Percentiles rank a stretch among this genome's conserved stretches.
These are phyloP conservation scores for Alternaria brassicicola DNA, from an alignment of 2,329 filamentous ascomycete genomes.

Conservation along the genomic window DNA sequence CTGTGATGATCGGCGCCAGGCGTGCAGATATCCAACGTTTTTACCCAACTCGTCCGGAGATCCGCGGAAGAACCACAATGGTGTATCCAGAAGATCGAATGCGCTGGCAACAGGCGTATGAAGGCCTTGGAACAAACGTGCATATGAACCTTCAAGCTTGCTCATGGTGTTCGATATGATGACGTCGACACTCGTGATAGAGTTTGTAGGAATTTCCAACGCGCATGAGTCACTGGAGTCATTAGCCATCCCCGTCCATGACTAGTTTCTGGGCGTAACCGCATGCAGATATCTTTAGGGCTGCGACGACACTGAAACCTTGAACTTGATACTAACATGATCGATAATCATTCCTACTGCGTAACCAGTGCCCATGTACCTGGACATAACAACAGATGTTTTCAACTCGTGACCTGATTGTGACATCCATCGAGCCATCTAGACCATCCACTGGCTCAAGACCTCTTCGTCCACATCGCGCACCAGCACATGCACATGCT, in stretches of 20 bases:
- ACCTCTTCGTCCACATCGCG: conserved; percentile 68
- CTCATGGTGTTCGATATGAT: not conserved
- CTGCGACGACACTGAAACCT: not conserved
- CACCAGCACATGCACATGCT: conserved; percentile 77
- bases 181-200: too few relatives aligned
- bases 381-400: not conserved
- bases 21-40: not conserved
- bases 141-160: not conserved
- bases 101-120: not conserved
- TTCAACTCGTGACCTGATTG: not conserved
- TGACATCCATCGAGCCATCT: not conserved
- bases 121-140: not conserved
- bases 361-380: not conserved
- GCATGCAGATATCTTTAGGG: not conserved
- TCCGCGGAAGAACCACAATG: not conserved
- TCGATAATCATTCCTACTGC: not conserved
- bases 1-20: conserved; percentile 10
- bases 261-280: not conserved
- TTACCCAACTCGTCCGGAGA: not conserved
- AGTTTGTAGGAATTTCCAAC: too few relatives aligned
- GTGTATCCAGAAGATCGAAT: not conserved
- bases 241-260: too few relatives aligned
- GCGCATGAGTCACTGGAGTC: too few relatives aligned
- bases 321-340: not conserved
- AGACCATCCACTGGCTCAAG: conserved; percentile 22